Base-by-base conservation (phyloP, 768 basidiomycete species). In the Tephrocybe sp. region DNA sequence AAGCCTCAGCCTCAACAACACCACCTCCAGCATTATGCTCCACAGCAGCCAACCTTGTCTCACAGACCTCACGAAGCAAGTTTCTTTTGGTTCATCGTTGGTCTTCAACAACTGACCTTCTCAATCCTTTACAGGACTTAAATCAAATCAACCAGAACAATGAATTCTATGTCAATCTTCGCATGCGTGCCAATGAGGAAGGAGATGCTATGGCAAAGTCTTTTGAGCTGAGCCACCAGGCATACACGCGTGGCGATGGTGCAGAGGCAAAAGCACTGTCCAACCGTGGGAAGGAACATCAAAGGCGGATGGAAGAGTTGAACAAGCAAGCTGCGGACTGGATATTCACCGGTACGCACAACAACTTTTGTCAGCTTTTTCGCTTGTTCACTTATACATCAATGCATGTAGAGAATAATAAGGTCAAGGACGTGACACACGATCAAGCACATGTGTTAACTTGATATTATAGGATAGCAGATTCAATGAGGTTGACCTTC, bases 301-400 rank as follows among this genome's bases (percentile, higher is more conserved):
- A 90, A 65, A 65, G 73, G 4, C 77, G 80, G 60, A 94, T 94
- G 86, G 84, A 88, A 54, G 64, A 76, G 41, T 66, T 92, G 53
- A 93, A 97, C 64, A 76, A 76, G 50, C 69, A 94, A 64, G 95
- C 94, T 1, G 83, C 85, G 51, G 80, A 85, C 42, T 95, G 89
- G 88, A 94, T 97, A 54, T 98, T 85, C 65, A 65, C 72, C 54
- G 83, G 90, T 89, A 53, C 42, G 80, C 66, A 24, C 16, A 16
- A 50, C 10, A 15, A 12, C 47, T 22, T 45, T 33, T 39, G 31
- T 52, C 44, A 39, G 42, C 25, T 42, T 25, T 12, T 12, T 42
- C 12, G 38, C 44, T 52, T 40, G 48, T 31, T 46, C 33, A 44
- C 42, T 37, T n/a, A n/a, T n/a, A n/a, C n/a, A n/a, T n/a, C n/a